phyloP scores from a whole-genome alignment of 192 early-diverging fungal genomes.

The Chytriomyces confervae region DNA sequence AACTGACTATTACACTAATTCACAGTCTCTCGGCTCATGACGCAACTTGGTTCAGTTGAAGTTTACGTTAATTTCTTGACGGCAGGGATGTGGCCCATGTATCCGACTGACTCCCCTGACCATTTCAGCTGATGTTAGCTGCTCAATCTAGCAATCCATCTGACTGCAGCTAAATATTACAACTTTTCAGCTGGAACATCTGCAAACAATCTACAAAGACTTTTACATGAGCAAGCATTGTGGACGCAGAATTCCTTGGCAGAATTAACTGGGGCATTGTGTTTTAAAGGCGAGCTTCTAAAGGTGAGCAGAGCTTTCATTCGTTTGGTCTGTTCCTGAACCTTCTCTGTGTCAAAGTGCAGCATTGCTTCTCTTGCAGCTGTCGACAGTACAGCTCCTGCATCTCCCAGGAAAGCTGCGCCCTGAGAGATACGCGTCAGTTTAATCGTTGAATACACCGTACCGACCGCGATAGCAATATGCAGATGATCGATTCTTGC shows the following conservation, averaged over 20 bases:
- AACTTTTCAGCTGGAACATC: constrained; percentile 50
- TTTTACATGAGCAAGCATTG: constrained; percentile 84
- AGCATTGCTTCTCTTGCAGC: no score
- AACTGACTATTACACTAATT: background rate
- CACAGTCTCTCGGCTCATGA: constrained; percentile 39
- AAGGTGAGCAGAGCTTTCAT: no score
- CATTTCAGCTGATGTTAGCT: constrained; percentile 71
- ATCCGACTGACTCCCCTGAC: constrained; percentile 73
- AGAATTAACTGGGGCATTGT: constrained; percentile 79
- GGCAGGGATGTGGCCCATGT: constrained; percentile 90
- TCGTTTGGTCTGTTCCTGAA: no score
- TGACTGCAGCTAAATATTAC: background rate
- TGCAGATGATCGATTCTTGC: no score
- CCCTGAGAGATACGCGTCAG: no score
- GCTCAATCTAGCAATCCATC: background rate
- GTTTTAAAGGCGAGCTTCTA: constrained; percentile 69
- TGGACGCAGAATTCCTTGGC: constrained; percentile 87
- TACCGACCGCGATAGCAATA: no score
- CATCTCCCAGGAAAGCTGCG: no score
- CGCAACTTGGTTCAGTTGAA: constrained; percentile 53
- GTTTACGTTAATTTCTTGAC: constrained; percentile 85
- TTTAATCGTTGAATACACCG: no score
- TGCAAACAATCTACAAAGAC: constrained; percentile 70
- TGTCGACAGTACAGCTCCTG: no score
- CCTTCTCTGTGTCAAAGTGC: no score